These are phyloP conservation scores for Neurospora tetraspora DNA, from an alignment of 495 filamentous ascomycete genomes.

Conservation along the genomic window DNA sequence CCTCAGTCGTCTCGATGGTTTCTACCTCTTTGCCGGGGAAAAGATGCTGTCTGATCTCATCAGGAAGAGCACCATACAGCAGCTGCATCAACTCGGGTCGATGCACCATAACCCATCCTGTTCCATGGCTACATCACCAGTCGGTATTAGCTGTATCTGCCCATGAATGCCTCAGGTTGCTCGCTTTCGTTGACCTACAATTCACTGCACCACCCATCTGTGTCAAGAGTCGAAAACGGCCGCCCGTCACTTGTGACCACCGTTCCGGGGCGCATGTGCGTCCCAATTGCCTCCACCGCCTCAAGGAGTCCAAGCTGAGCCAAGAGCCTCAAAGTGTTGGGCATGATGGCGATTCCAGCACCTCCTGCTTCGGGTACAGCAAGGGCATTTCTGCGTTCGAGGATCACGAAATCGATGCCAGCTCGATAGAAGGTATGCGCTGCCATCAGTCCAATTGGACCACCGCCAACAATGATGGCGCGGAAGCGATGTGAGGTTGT, in stretches of 20 bases:
- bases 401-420: constrained; percentile 39
- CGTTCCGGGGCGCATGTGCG: constrained; percentile 12
- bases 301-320: constrained; percentile 40
- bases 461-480: constrained; percentile 42
- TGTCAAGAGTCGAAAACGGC: neutral
- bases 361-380: constrained; percentile 27
- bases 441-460: constrained; percentile 38
- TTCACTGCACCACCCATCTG: neutral
- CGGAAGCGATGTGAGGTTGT: neutral
- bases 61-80: constrained; percentile 26
- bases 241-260: neutral
- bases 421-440: constrained; percentile 35
- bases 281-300: constrained; percentile 14
- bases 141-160: neutral
- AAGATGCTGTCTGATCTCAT: constrained; percentile 20
- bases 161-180: neutral
- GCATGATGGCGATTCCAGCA: constrained; percentile 29
- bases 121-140: neutral
- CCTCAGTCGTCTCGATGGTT: constrained; percentile 11
- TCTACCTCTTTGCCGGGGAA: constrained; percentile 24
- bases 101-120: constrained; percentile 11
- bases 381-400: constrained; percentile 31
- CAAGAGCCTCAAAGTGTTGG: constrained; percentile 26
- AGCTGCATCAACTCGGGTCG: constrained; percentile 24
- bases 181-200: neutral